phyloP scores from a whole-genome alignment of 1,284 basidiomycete genomes.

The Trametes hirsuta region DNA sequence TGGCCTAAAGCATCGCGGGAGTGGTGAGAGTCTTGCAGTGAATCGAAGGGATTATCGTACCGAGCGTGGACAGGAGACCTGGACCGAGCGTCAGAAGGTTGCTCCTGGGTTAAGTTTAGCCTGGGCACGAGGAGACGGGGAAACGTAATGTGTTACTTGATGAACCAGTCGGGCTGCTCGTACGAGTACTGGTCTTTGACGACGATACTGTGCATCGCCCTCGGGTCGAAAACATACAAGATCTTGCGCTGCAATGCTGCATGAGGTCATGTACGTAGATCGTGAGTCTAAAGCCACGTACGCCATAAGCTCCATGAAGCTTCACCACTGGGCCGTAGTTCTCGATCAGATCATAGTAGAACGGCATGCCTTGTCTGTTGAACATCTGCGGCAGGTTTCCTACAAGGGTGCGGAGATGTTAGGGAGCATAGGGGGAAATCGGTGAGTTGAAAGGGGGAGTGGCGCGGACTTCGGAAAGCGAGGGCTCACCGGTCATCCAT shows the following conservation, averaged over 20 bases:
- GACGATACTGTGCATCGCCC: conserved; percentile 35
- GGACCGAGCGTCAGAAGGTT: conserved; percentile 27
- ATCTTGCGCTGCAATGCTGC: conserved; percentile 22
- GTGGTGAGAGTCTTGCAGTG: background rate
- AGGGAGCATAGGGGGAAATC: background rate
- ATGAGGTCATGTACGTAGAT: background rate
- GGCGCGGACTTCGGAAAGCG: background rate
- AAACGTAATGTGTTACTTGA: conserved; percentile 17
- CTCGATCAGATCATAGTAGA: conserved; percentile 21
- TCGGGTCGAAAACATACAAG: conserved; percentile 33
- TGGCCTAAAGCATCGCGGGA: conserved; percentile 23
- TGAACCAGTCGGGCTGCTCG: conserved; percentile 31
- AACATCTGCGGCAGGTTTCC: conserved; percentile 26
- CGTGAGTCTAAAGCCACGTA: conserved; percentile 5
- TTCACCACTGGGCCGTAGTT: conserved; percentile 26
- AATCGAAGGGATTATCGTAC: conserved; percentile 4
- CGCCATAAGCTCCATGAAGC: conserved; percentile 23
- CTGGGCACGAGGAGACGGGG: background rate
- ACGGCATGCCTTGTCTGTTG: conserved; percentile 20
- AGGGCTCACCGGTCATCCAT: conserved; percentile 22
- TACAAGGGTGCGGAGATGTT: background rate
- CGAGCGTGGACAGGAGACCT: conserved; percentile 28
- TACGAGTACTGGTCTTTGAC: conserved; percentile 39
- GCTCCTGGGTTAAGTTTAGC: conserved; percentile 13
- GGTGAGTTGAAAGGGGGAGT: background rate